Conservation (phyloP, 2,329 filamentous ascomycete species). For the Alternaria burnsii region DNA sequence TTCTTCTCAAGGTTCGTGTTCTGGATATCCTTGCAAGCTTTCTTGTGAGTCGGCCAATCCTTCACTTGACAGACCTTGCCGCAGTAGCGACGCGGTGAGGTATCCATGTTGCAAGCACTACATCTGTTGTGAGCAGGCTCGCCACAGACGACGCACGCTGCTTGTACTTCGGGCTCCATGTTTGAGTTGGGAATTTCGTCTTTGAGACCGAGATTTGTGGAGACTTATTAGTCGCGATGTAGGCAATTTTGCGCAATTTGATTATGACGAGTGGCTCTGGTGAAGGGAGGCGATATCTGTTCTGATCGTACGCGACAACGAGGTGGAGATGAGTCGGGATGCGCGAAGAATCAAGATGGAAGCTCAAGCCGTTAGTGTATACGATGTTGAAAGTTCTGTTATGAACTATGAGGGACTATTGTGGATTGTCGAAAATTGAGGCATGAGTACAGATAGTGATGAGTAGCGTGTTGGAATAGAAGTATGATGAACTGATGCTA, state of each 20-base stretch:
- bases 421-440: too few relatives aligned
- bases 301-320: too few relatives aligned
- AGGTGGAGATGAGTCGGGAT: not conserved
- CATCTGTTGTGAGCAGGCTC: conserved; percentile 8
- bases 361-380: not conserved
- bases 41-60: conserved; percentile 11
- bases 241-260: too few relatives aligned
- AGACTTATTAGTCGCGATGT: accelerated
- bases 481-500: too few relatives aligned
- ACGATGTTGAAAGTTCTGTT: too few relatives aligned
- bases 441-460: too few relatives aligned
- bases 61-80: conserved; percentile 5
- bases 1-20: not conserved
- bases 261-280: too few relatives aligned
- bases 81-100: conserved; percentile 1
- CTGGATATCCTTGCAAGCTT: not conserved
- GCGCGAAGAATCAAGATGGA: not conserved
- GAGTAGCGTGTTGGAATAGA: too few relatives aligned
- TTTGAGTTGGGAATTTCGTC: too few relatives aligned
- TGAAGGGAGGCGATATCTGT: not conserved
- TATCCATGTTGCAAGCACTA: not conserved
- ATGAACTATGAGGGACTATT: not conserved
- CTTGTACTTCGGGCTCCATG: not conserved
- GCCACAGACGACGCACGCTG: not conserved
- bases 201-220: too few relatives aligned